Base-by-base conservation (phyloP, 2,329 filamentous ascomycete genomes). In the Epicoccum sorghinum region DNA sequence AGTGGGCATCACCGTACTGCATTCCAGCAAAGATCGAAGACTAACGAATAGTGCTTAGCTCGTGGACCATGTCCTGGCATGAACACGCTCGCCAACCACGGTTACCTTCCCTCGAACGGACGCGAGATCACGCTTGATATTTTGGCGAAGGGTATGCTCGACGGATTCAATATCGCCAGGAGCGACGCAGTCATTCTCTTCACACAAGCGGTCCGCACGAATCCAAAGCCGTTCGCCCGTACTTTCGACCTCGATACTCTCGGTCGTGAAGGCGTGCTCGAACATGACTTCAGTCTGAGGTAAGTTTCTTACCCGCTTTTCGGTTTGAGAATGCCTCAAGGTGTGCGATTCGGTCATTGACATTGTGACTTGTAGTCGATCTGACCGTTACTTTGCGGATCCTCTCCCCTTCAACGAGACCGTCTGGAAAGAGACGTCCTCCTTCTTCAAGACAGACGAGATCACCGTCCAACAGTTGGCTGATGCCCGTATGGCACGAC, bases 111-210 rank as follows among this genome's bases (percentile, higher is more conserved):
- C 7, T 41, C 39, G 2, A 46, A 49, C 32, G 51, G 51, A 12
- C 39, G 51, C 0, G 7, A 39, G 12, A 54, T 54, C 39, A 44
- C 51, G 12, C 51, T 38, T 37, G 51, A 54, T 23, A 47, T 48
- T 4, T 38, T 54, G n/a, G 51, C 51, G 22, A 45, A 48, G 1
- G 51, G 43, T 4, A 54, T 54, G 51, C 51, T 54, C 13, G 44
- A 48, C 10, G 51, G 51, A 1, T 54, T 54, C 30, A 54, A 54
- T 43, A 48, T 54, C 44, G 51, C 51, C 23, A 42, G 36, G 5
- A 54, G 51, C 38, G 51, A 54, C 38, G 51, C 51, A 18, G 47
- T 54, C 12, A 54, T 54, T 18, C 51, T 54, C 4, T 54, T 54
- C 23, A 42, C 44, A 7, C 51, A 54, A 7, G 51, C 51, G 12